Conservation (phyloP, 2,329 filamentous ascomycete species). For the Trichoderma sp. region DNA sequence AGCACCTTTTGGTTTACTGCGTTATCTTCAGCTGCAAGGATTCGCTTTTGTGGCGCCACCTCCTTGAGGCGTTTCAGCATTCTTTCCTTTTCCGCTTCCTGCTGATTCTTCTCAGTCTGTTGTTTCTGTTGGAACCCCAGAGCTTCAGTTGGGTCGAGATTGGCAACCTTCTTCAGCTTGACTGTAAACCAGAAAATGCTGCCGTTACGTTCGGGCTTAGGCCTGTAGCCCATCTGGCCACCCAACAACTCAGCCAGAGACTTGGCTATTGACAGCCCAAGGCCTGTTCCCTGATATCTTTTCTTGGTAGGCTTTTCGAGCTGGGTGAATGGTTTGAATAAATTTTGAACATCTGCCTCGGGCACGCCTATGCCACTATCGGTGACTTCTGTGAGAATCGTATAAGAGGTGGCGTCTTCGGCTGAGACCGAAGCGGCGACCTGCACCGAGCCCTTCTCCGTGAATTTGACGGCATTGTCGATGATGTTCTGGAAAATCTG, state of each 20-base stretch:
- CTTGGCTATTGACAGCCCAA: constrained; percentile 57
- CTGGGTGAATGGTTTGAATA: constrained; percentile 57
- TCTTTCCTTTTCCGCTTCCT: constrained; percentile 29
- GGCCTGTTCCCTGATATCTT: constrained; percentile 53
- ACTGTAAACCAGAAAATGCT: constrained; percentile 53
- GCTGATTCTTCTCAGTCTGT: constrained; percentile 4
- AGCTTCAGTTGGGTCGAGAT: constrained; percentile 28
- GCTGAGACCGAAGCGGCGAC: constrained; percentile 40
- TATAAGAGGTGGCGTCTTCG: constrained; percentile 43
- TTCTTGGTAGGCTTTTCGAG: constrained; percentile 53
- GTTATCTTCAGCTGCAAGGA: constrained; percentile 43
- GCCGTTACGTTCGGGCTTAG: constrained; percentile 45
- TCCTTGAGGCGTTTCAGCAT: constrained; percentile 31
- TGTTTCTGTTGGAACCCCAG: constrained; percentile 23
- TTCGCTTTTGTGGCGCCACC: constrained; percentile 39
- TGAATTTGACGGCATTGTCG: constrained; percentile 61
- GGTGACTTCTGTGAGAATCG: constrained; percentile 49
- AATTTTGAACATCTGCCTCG: constrained; percentile 40
- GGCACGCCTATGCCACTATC: constrained; percentile 56
- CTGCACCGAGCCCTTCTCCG: constrained; percentile 51
- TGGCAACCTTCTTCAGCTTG: constrained; percentile 38
- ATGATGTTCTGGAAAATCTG: constrained; percentile 62
- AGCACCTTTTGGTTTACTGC: constrained; percentile 43
- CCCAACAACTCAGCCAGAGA: constrained; percentile 55
- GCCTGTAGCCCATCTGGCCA: constrained; percentile 41